These are phyloP conservation scores for Fusarium xyrophilum DNA, from an alignment of 2,329 filamentous ascomycete genomes.

Conservation along the genomic window DNA sequence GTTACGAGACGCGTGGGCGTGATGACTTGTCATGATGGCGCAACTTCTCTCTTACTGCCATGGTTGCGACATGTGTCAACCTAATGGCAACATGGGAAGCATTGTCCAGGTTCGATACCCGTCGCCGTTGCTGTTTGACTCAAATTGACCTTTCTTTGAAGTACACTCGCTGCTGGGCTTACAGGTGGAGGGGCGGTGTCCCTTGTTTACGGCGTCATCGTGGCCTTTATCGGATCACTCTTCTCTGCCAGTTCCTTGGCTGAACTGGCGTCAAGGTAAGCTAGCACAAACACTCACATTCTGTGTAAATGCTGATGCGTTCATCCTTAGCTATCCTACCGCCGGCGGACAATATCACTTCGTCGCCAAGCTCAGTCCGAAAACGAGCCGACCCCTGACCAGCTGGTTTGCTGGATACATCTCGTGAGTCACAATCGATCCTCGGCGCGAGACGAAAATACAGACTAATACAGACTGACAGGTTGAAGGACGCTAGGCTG, in stretches of 20 bases:
- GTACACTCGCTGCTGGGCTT: constrained; percentile 25
- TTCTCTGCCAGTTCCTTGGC: constrained; percentile 33
- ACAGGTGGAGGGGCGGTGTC: constrained; percentile 26
- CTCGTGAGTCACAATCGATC: not conserved
- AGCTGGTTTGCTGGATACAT: constrained; percentile 31
- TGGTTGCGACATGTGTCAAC: constrained; percentile 18
- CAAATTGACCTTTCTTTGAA: not conserved
- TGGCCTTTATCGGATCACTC: constrained; percentile 16
- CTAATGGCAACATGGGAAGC: constrained; percentile 36
- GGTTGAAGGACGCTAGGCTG: constrained; percentile 17
- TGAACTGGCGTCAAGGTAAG: constrained; percentile 18
- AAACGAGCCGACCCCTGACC: not conserved
- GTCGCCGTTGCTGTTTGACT: not conserved
- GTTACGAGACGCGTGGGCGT: not conserved
- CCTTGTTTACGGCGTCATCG: constrained; percentile 22
- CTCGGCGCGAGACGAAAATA: too few relatives aligned
- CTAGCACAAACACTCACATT: not conserved
- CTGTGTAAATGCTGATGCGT: not conserved
- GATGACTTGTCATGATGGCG: constrained; percentile 2
- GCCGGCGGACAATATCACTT: constrained; percentile 33
- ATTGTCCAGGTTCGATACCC: constrained; percentile 18
- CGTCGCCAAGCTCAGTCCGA: constrained; percentile 11
- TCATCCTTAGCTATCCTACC: constrained; percentile 1
- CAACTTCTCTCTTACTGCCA: constrained; percentile 22
- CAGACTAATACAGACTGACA: not conserved